These are phyloP conservation scores for Fusarium burgessii DNA, from an alignment of 2,329 filamentous ascomycete species.

Conservation along the genomic window DNA sequence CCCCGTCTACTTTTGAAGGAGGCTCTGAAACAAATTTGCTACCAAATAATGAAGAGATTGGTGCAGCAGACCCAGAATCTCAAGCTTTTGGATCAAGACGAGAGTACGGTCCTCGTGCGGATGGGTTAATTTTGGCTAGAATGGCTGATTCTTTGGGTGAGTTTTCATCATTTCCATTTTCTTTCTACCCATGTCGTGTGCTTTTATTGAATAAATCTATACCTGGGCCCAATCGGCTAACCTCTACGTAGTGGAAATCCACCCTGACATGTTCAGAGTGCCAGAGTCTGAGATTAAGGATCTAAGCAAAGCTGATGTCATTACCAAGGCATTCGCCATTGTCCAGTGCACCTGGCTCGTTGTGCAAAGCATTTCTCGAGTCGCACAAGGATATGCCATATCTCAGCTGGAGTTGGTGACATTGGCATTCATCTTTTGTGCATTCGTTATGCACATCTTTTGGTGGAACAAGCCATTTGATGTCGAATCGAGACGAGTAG, in stretches of 20 bases:
- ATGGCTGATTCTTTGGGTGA: neutral
- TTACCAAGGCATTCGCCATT: neutral
- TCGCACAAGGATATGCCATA: rapidly evolving
- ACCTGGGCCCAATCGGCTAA: neutral
- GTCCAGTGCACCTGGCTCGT: neutral
- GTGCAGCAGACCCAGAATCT: too few relatives aligned
- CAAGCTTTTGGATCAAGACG: too few relatives aligned
- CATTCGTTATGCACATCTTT: neutral
- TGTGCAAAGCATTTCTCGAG: neutral
- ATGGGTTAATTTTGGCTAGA: rapidly evolving
- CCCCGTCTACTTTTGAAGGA: too few relatives aligned
- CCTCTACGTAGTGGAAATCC: rapidly evolving
- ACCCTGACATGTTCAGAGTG: rapidly evolving
- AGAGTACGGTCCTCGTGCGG: neutral
- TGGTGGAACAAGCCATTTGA: neutral
- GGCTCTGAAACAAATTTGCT: too few relatives aligned
- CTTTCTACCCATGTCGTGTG: too few relatives aligned
- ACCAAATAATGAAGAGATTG: neutral
- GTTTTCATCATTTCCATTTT: neutral
- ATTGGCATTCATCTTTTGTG: neutral
- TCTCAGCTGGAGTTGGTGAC: neutral
- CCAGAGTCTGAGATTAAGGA: rapidly evolving
- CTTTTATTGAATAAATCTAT: too few relatives aligned
- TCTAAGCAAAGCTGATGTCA: neutral
- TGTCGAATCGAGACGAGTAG: neutral